A percentile compares a stretch with the other conserved stretches of the same genome.
phyloP scores from a whole-genome alignment of 306 rosid genomes.

The Dalbergia cultrata region DNA sequence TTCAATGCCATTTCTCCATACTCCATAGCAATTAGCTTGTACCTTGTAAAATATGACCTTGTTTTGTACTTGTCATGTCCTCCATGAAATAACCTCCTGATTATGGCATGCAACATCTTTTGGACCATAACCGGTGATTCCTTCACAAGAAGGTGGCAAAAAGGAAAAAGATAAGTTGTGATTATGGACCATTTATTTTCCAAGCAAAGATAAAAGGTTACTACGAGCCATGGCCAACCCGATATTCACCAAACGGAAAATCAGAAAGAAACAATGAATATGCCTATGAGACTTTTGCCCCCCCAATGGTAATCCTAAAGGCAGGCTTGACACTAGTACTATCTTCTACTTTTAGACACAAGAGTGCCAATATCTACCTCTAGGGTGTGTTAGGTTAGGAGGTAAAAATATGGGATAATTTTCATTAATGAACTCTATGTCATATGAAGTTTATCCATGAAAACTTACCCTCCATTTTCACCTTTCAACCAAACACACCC shows the following conservation, averaged over 20 bases:
- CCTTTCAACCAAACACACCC: neutral
- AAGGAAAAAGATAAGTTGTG: neutral
- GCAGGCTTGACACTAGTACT: too few relatives aligned
- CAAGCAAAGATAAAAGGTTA: neutral
- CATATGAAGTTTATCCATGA: too few relatives aligned
- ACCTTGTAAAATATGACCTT: neutral
- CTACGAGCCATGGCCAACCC: slow-evolving; percentile 2
- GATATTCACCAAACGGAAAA: neutral
- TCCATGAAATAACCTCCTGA: neutral
- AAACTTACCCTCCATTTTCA: neutral
- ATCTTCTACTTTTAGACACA: too few relatives aligned
- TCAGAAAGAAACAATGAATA: neutral
- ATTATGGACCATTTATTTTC: slow-evolving; percentile 24
- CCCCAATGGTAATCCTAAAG: too few relatives aligned
- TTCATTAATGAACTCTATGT: too few relatives aligned
- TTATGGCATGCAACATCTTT: neutral
- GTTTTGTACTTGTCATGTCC: neutral
- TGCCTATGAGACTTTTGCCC: neutral
- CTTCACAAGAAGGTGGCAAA: neutral
- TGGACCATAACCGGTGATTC: slow-evolving; percentile 37
- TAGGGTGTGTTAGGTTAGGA: too few relatives aligned
- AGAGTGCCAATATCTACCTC: too few relatives aligned
- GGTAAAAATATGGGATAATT: too few relatives aligned
- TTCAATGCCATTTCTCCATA: neutral
- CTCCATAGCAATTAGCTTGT: neutral